Evolutionary conservation across 331 rosid genomes (phyloP).

Genomic region (Saraca asoca): DNA sequence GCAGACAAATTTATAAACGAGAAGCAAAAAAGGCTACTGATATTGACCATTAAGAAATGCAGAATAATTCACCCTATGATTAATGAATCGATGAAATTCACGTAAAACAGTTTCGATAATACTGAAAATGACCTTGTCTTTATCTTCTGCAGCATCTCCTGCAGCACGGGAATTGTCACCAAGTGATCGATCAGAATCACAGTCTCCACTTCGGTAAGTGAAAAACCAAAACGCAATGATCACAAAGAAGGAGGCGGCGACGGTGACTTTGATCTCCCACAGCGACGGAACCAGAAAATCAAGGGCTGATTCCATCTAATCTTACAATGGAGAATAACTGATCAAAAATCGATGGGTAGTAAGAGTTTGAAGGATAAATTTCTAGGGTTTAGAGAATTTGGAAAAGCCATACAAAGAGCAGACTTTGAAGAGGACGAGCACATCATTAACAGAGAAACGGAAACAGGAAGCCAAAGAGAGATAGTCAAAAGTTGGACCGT

Average conservation of each 20-base stretch:
- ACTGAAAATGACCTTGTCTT: constrained; percentile 55
- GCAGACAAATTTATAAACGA: constrained; percentile 17
- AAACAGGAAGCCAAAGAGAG: constrained; percentile 15
- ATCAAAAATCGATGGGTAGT: constrained; percentile 15
- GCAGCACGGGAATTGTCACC: constrained; percentile 43
- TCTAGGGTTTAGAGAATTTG: constrained; percentile 50
- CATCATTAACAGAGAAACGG: constrained; percentile 1
- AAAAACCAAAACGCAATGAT: constrained; percentile 68
- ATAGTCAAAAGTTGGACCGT: constrained; percentile 64
- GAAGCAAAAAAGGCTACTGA: not conserved
- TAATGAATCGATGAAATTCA: not conserved
- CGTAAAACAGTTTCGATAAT: not conserved
- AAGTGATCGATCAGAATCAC: constrained; percentile 50
- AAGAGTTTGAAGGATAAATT: not conserved
- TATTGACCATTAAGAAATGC: not conserved
- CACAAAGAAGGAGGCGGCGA: constrained; percentile 70
- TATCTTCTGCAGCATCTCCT: constrained; percentile 47
- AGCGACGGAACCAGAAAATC: constrained; percentile 68
- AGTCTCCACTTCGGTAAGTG: constrained; percentile 43
- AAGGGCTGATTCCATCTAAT: constrained; percentile 51
- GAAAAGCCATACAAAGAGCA: constrained; percentile 37
- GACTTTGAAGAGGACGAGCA: constrained; percentile 32
- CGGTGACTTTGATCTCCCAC: constrained; percentile 83
- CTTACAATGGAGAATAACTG: constrained; percentile 5
- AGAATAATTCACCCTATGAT: not conserved